Evolutionary conservation across 306 rosid genomes (phyloP).

Genomic region (Acmispon strigosus): DNA sequence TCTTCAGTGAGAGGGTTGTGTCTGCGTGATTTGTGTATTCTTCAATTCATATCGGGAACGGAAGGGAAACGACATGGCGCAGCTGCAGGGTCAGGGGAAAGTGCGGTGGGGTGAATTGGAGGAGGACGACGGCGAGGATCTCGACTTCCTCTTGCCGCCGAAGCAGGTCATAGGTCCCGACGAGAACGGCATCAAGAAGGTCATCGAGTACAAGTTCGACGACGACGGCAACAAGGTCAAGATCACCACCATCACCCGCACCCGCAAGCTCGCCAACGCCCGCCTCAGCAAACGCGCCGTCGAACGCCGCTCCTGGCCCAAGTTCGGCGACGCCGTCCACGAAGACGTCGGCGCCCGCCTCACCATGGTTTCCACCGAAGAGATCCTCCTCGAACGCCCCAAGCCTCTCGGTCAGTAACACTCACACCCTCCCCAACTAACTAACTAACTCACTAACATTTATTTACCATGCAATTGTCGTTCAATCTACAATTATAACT

Average conservation of each 20-base stretch:
- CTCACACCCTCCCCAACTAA: too few relatives aligned
- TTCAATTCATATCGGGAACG: too few relatives aligned
- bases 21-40: too few relatives aligned
- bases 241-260: conserved; percentile 67
- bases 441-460: too few relatives aligned
- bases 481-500: too few relatives aligned
- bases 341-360: conserved; percentile 82
- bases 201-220: conserved; percentile 68
- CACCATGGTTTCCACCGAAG: conserved; percentile 93
- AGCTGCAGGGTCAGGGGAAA: conserved; percentile 18
- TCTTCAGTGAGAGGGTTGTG: too few relatives aligned
- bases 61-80: neutral
- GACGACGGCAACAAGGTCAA: conserved; percentile 77
- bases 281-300: conserved; percentile 39
- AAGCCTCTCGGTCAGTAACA: conserved; percentile 61
- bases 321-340: conserved; percentile 83
- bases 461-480: too few relatives aligned
- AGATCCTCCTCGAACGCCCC: conserved; percentile 84
- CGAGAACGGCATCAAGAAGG: conserved; percentile 73
- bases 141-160: conserved; percentile 77
- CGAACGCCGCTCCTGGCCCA: conserved; percentile 55
- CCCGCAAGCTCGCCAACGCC: conserved; percentile 50
- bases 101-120: conserved; percentile 46
- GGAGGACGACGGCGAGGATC: conserved; percentile 85
- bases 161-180: conserved; percentile 77